Evolutionary conservation across 441 rosid genomes (phyloP), one percentile per base, ranked within the genome.

Genomic region (Populus tomentosa): DNA sequence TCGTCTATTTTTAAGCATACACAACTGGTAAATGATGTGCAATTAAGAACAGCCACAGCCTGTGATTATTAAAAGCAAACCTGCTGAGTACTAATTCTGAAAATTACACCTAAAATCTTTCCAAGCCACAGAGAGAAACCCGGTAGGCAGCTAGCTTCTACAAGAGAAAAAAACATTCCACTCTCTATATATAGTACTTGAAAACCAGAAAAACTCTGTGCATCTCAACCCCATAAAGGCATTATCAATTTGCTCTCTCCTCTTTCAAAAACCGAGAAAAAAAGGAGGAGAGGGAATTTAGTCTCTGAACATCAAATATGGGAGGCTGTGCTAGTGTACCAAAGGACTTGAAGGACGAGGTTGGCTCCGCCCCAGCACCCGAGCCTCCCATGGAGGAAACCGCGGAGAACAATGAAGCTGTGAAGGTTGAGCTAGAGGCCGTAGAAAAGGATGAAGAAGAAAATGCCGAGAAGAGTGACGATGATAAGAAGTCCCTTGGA

Each of bases 321-420:
- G 74, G 74, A 42, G 74, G 74, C 61, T 71, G 74, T 28, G 74
- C 62, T 71, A 50, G 74, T 18, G 59, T 62, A 26, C 74, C 74
- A 0, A 71, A 46, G 74, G 63, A 24, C 33, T 26, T 71, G 74
- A 28, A 71, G 36, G n/a, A 3, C 2, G 73, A 50, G 3, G 59
- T 6, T 0, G 61, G 16, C 3, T 56, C 73, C 6, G 63, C 73
- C 32, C 38, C 73, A 0, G 23, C 35, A 16, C 62, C 63, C 2
- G 62, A 71, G 74, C 36, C 63, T 28, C 18, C 63, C 40, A 28
- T 21, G 35, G 73, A 71, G 73, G 62, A 16, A 18, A n/a, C 21
- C 33, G 64, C 28, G 33, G 73, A 38, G 20, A 23, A 36, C 46
- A 35, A 69, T 35, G 23, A 36, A 10, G 26, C 13, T 36, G 24